phyloP scores from a whole-genome alignment of 139 green algal species.

The Auxenochlorella pyrenoidosa region DNA sequence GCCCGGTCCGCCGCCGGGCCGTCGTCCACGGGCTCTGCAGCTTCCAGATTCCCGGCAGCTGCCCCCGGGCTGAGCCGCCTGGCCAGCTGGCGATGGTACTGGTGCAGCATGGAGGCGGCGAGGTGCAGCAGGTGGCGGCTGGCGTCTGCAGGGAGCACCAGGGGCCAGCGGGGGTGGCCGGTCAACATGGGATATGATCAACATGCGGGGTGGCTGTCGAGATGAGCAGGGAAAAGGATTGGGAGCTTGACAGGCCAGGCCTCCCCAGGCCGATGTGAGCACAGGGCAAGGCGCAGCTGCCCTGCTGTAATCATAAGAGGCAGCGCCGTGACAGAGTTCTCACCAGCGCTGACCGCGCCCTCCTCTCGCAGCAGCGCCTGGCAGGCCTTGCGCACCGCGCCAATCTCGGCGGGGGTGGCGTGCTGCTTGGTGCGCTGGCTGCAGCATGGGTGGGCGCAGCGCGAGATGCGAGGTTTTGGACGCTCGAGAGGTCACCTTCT shows the following conservation, averaged over 20 bases:
- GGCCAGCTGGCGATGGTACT: not conserved
- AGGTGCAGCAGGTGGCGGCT: not conserved
- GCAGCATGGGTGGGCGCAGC: not conserved
- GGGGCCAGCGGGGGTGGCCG: too few species aligned
- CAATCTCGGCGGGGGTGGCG: conserved; percentile 19
- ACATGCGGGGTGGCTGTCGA: too few species aligned
- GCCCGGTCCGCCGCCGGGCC: not conserved
- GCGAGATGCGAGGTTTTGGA: too few species aligned
- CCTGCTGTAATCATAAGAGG: too few species aligned
- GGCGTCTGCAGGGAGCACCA: not conserved
- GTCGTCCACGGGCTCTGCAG: conserved; percentile 6
- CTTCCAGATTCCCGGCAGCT: not conserved
- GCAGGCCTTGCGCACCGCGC: conserved; percentile 13
- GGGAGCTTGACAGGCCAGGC: too few species aligned
- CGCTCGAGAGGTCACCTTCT: too few species aligned
- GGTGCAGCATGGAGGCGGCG: conserved; percentile 19
- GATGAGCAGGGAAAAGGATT: too few species aligned
- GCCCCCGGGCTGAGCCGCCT: not conserved
- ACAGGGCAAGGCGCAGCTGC: too few species aligned
- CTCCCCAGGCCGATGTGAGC: too few species aligned
- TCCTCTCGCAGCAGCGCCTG: not conserved
- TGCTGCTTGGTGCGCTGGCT: conserved; percentile 40
- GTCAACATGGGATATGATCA: too few species aligned
- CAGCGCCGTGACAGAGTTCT: not conserved
- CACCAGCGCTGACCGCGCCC: not conserved